A percentile compares a stretch with the other conserved stretches of the same genome.
Evolutionary conservation across 305 asterid genomes (phyloP).

Genomic region (Rubia balearica): DNA sequence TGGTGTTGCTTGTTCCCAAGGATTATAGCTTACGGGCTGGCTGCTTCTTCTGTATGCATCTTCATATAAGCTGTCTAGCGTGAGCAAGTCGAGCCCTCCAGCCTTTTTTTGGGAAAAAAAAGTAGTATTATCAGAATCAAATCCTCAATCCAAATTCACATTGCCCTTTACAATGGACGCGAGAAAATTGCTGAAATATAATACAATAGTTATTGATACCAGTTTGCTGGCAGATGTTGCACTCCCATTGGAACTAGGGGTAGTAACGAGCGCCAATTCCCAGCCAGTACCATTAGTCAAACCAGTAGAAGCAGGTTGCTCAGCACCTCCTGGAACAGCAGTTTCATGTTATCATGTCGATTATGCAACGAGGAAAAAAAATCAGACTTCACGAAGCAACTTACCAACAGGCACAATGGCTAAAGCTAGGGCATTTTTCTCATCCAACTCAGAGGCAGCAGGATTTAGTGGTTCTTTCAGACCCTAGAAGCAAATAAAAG

Average conservation of each 20-base stretch:
- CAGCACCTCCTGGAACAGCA: constrained; percentile 30
- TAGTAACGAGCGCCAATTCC: constrained; percentile 87
- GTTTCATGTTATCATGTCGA: constrained; percentile 4
- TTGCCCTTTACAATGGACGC: constrained; percentile 2
- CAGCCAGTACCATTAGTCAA: constrained; percentile 70
- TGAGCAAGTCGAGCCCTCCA: constrained; percentile 80
- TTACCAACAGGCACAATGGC: constrained; percentile 89
- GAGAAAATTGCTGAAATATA: constrained; percentile 1
- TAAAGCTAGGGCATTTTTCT: constrained; percentile 84
- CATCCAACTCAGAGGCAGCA: constrained; percentile 72
- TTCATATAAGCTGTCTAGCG: constrained; percentile 88
- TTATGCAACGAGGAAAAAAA: not conserved
- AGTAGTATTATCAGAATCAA: constrained; percentile 3
- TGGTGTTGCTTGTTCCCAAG: constrained; percentile 73
- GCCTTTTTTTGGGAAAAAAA: constrained; percentile 38
- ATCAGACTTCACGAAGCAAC: constrained; percentile 12
- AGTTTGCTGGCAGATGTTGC: constrained; percentile 61
- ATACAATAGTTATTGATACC: constrained; percentile 36
- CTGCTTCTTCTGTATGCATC: constrained; percentile 80
- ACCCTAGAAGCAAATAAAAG: constrained; percentile 38
- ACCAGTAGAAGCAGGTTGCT: constrained; percentile 46
- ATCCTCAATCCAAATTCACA: constrained; percentile 6
- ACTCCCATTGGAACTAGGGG: constrained; percentile 76
- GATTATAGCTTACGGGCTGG: constrained; percentile 73
- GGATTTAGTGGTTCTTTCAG: constrained; percentile 53